Percentiles rank a stretch among this genome's conserved stretches.
These are phyloP conservation scores for Alternaria gansuensis DNA, from an alignment of 2,329 filamentous ascomycete species.

Conservation along the genomic window DNA sequence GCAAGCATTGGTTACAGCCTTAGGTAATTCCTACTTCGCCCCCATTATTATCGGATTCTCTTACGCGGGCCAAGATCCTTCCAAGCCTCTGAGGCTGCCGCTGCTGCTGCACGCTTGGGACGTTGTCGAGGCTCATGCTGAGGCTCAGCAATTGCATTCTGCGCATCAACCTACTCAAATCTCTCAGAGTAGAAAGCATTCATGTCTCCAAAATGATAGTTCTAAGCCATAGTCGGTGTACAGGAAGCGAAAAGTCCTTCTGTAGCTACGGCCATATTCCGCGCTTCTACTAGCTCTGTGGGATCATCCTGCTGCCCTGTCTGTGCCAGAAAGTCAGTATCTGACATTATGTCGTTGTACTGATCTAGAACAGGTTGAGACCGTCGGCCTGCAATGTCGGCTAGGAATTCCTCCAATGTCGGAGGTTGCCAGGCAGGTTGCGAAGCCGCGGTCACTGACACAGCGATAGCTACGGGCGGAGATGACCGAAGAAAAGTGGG, in stretches of 20 bases:
- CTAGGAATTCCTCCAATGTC: constrained; percentile 21
- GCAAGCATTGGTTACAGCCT: too few species aligned
- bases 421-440: constrained; percentile 18
- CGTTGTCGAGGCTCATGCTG: background rate
- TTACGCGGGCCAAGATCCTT: constrained; percentile 10
- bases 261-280: constrained; percentile 22
- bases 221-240: constrained; percentile 26
- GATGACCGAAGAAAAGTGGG: constrained; percentile 13
- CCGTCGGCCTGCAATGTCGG: constrained; percentile 11
- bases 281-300: constrained; percentile 22
- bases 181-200: constrained; percentile 28
- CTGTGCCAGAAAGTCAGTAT: constrained; percentile 22
- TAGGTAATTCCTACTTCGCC: too few species aligned
- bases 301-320: constrained; percentile 24
- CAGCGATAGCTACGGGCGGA: constrained; percentile 19
- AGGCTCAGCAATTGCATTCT: constrained; percentile 18
- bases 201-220: constrained; percentile 30
- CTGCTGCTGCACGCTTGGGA: constrained; percentile 12
- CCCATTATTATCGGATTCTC: constrained; percentile 1
- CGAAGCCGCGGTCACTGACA: constrained; percentile 15
- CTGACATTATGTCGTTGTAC: constrained; percentile 24
- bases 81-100: constrained; percentile 9
- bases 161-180: constrained; percentile 22
- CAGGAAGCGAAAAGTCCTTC: constrained; percentile 20
- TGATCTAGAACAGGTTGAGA: constrained; percentile 23